Percentiles rank a stretch among this genome's conserved stretches.
phyloP scores from a whole-genome alignment of 495 filamentous ascomycete genomes.

The Neurospora intermedia region DNA sequence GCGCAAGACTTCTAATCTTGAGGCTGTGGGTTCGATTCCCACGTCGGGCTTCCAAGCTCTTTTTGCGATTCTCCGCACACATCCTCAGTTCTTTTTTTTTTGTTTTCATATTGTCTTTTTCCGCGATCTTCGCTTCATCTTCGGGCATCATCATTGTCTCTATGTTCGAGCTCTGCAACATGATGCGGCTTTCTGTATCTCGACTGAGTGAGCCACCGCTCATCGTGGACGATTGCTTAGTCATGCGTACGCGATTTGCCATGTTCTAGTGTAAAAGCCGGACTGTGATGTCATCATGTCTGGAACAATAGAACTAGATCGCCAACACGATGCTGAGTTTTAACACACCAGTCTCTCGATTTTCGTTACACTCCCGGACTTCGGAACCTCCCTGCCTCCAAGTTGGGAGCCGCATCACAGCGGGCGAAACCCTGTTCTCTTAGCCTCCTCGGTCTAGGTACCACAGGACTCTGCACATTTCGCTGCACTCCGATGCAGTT shows the following conservation, averaged over 20 bases:
- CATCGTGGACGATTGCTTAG: not conserved
- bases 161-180: not conserved
- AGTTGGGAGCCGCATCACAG: not conserved
- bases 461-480: not conserved
- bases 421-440: not conserved
- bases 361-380: not conserved
- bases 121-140: not conserved
- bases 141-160: not conserved
- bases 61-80: not conserved
- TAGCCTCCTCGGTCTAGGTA: not conserved
- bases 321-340: no score
- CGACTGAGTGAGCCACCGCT: not conserved
- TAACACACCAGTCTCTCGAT: not conserved
- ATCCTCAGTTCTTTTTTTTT: not conserved
- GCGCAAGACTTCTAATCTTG: not conserved
- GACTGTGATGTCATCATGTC: not conserved
- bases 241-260: not conserved
- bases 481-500: not conserved
- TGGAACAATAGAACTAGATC: no score
- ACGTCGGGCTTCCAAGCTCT: not conserved
- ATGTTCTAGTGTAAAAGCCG: not conserved
- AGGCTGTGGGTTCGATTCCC: not conserved
- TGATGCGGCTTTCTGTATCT: not conserved
- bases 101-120: not conserved
- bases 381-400: not conserved